Evolutionary conservation across 352 stramenopile species (phyloP), one percentile per base, ranked within the genome.

Genomic region (Phytophthora multivora): DNA sequence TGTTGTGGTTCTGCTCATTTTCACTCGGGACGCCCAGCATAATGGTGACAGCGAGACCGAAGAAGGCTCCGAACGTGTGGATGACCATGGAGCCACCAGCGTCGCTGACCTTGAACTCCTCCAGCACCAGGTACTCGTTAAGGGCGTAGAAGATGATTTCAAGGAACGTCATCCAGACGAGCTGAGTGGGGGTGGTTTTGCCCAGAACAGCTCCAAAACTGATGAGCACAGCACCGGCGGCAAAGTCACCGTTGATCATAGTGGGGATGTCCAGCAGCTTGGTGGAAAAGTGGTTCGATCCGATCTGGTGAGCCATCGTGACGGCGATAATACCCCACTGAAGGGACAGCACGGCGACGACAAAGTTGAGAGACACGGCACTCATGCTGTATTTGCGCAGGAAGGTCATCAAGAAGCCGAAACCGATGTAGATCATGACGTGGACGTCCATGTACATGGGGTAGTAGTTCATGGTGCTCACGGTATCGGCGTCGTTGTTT

Each of bases 391-490:
- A 96, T 51, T 89, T 85, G 43, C 81, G 80, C 5, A 96, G 67
- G 63, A 93, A 96, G 5, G 85, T 91, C 88, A 96, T 96, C 40
- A 96, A 71, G 51, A 93, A 95, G 55, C 84, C 88, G 55, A 96
- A 96, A 59, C 88, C 88, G 30, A 96, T 69, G 54, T 91, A 91
- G 58, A 96, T 88, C 88, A 96, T 96, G 26, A 89, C 78, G 59
- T 90, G 77, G 45, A 92, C 76, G 51, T 91, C 80, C 78, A 89
- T 88, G 71, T 78, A 91, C 77, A 90, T 86, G 30, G 50, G 16
- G 30, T 66, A 66, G 33, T 48, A 60, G 19, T 35, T 60, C 35
- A 66, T 31, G 0, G 59, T 66, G 40, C 39, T 51, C 12, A 23
- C 23, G 0, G 41, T 55, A 35, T 51, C 50, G n/a, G 26, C 40